Percentiles rank a stretch among this genome's conserved stretches.
phyloP scores from a whole-genome alignment of 2,329 filamentous ascomycete species.

The Verticillium isaacii region DNA sequence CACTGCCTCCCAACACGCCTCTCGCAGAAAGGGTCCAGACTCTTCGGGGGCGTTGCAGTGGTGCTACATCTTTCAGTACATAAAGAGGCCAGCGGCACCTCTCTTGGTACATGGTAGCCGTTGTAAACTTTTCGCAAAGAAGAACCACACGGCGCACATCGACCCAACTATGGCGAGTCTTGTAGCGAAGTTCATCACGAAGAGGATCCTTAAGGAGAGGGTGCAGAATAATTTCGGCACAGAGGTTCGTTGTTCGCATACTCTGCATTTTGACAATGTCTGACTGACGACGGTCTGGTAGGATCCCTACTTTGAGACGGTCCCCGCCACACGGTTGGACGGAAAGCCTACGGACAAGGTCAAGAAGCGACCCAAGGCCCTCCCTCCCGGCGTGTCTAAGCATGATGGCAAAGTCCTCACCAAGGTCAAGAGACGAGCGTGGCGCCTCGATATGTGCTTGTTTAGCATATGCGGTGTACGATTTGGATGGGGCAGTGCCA shows the following conservation, averaged over 20 bases:
- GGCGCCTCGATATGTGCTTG: slow-evolving; percentile 77
- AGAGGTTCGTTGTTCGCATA: slow-evolving; percentile 31
- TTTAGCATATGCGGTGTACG: slow-evolving; percentile 77
- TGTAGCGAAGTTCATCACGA: slow-evolving; percentile 49
- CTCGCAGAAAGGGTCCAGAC: background rate
- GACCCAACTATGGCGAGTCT: slow-evolving; percentile 20
- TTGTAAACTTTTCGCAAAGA: background rate
- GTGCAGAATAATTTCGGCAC: slow-evolving; percentile 53
- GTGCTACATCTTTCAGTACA: background rate
- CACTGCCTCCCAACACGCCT: background rate
- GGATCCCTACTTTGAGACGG: slow-evolving; percentile 87
- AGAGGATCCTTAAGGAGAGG: slow-evolving; percentile 53
- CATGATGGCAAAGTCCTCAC: slow-evolving; percentile 81
- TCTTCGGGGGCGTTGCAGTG: background rate
- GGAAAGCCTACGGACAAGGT: slow-evolving; percentile 63
- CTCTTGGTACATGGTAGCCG: background rate
- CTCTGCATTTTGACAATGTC: slow-evolving; percentile 5
- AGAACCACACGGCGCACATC: background rate
- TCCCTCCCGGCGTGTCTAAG: slow-evolving; percentile 75
- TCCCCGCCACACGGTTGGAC: slow-evolving; percentile 67
- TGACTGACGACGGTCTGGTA: slow-evolving; percentile 27
- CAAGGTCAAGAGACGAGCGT: slow-evolving; percentile 79
- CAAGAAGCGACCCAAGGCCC: slow-evolving; percentile 80
- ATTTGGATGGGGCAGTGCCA: slow-evolving; percentile 85
- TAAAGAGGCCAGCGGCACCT: background rate